Evolutionary conservation across 2,329 filamentous ascomycete genomes (phyloP).

Genomic region (Stachybotrys chartarum): DNA sequence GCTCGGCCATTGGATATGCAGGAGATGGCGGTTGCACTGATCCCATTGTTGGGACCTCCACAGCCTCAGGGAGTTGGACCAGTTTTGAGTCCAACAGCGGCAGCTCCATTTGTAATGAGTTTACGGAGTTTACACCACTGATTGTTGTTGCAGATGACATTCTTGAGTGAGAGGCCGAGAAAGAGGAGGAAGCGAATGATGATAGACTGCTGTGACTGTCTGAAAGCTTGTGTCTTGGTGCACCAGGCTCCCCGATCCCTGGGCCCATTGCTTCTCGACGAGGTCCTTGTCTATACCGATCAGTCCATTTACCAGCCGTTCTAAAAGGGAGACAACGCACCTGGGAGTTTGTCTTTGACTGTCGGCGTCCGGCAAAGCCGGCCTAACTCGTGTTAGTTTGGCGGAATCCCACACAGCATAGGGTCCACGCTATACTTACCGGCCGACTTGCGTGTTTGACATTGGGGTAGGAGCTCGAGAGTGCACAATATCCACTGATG

Average conservation of each 20-base stretch:
- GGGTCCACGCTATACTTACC: conserved; percentile 10
- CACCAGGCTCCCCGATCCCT: neutral
- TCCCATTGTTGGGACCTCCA: conserved; percentile 3
- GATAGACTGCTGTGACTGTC: conserved; percentile 47
- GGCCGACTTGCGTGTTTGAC: conserved; percentile 12
- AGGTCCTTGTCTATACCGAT: neutral
- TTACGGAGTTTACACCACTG: conserved; percentile 27
- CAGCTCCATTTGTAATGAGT: conserved; percentile 18
- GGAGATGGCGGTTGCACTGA: conserved; percentile 6
- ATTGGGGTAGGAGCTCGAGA: conserved; percentile 10
- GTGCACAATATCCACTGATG: conserved; percentile 9
- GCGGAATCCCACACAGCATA: neutral
- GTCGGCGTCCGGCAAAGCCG: neutral
- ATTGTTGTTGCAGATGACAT: conserved; percentile 48
- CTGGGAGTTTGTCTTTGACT: neutral
- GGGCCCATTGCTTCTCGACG: neutral
- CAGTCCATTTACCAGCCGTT: too few species aligned
- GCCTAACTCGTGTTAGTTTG: neutral
- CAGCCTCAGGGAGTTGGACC: conserved; percentile 15
- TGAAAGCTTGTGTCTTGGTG: conserved; percentile 26
- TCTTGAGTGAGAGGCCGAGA: conserved; percentile 41
- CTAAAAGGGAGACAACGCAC: neutral
- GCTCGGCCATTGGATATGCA: neutral
- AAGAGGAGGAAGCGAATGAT: conserved; percentile 38
- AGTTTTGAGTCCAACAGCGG: conserved; percentile 28